These are phyloP conservation scores for Maudiozyma bulderi DNA, from an alignment of 805 yeast species.

Conservation along the genomic window DNA sequence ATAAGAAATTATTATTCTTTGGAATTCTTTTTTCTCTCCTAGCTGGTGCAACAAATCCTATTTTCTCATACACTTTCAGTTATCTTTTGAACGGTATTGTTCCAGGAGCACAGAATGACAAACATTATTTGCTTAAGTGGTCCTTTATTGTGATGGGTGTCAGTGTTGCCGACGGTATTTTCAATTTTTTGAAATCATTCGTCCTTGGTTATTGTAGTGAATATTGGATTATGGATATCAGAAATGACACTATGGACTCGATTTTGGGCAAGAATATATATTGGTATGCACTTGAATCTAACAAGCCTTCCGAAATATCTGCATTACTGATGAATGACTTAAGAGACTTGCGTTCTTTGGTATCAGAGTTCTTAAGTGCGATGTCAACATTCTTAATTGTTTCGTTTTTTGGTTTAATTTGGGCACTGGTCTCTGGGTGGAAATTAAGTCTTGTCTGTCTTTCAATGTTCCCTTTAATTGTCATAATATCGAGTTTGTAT, in stretches of 20 bases:
- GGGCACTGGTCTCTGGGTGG: conserved; percentile 83
- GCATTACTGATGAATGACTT: conserved; percentile 72
- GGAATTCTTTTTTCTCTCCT: conserved; percentile 48
- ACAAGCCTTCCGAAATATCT: conserved; percentile 43
- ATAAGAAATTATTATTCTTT: conserved; percentile 25
- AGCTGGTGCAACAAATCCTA: conserved; percentile 61
- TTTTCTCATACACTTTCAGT: conserved; percentile 71
- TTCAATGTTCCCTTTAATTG: conserved; percentile 59
- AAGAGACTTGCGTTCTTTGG: conserved; percentile 60
- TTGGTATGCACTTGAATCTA: conserved; percentile 39
- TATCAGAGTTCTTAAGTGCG: conserved; percentile 53
- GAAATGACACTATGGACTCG: conserved; percentile 39
- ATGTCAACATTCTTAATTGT: conserved; percentile 45
- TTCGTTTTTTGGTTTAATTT: conserved; percentile 50
- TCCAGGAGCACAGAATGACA: conserved; percentile 31
- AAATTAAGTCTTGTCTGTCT: conserved; percentile 74
- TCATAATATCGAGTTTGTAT: conserved; percentile 42
- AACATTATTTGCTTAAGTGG: conserved; percentile 46
- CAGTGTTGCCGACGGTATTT: conserved; percentile 53
- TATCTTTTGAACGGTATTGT: conserved; percentile 57
- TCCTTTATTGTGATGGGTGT: conserved; percentile 52
- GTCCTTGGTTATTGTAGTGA: conserved; percentile 55
- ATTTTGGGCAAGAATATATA: conserved; percentile 42
- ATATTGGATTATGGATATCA: conserved; percentile 47
- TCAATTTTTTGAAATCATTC: conserved; percentile 42